phyloP scores from a whole-genome alignment of 305 asterid species.

The Euphrasia arctica region DNA sequence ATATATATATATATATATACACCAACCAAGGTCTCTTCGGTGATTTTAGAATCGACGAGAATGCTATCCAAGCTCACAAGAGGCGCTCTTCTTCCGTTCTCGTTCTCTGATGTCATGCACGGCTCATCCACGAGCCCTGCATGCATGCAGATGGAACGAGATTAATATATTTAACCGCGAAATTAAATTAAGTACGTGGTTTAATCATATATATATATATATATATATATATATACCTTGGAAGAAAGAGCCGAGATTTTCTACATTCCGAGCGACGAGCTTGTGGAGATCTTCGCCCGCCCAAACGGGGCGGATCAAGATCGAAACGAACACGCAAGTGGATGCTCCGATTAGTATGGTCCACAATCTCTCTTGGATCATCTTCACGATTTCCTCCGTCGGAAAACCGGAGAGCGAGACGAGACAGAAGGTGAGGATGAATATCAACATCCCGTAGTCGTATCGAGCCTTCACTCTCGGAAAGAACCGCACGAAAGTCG shows the following conservation, averaged over 20 bases:
- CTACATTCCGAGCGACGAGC: conserved; percentile 47
- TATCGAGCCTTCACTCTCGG: conserved; percentile 73
- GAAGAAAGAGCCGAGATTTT: conserved; percentile 49
- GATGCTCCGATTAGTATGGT: conserved; percentile 62
- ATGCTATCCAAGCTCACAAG: conserved; percentile 36
- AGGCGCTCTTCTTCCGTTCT: conserved; percentile 16
- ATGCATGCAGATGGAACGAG: neutral
- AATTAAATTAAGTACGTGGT: too few relatives aligned
- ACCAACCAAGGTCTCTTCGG: conserved; percentile 62
- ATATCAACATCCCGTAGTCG: conserved; percentile 65
- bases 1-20: too few relatives aligned
- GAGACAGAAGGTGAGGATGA: conserved; percentile 59
- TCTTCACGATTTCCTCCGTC: conserved; percentile 40
- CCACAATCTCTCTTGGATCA: conserved; percentile 49
- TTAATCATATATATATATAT: neutral
- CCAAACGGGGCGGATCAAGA: conserved; percentile 63
- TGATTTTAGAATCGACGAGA: conserved; percentile 55
- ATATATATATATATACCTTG: conserved; percentile 37
- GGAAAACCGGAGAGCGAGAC: conserved; percentile 59
- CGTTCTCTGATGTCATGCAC: conserved; percentile 27
- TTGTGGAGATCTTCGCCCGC: conserved; percentile 76
- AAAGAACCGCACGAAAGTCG: conserved; percentile 59
- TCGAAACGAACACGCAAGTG: conserved; percentile 41
- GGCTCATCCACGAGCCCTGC: conserved; percentile 41
- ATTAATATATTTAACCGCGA: neutral